Evolutionary conservation across 1,139 yeast species (phyloP), one percentile per base, ranked within the genome.

Genomic region (Debaryomycetaceae sp.): DNA sequence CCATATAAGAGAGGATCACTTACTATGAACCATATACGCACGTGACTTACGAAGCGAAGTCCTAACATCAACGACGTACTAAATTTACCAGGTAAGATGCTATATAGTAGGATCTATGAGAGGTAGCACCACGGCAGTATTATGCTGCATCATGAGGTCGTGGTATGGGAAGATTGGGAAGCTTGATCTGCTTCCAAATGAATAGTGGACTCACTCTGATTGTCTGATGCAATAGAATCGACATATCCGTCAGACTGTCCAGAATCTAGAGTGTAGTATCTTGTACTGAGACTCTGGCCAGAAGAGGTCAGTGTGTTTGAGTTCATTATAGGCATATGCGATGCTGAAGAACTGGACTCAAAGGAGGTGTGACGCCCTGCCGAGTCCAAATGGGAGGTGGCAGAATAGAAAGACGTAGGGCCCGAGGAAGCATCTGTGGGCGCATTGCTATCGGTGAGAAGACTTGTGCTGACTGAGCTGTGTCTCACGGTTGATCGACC

Each of bases 331-430:
- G 31, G 31, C 31, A 27, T 27, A 27, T 27, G 31, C 3, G 31
- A 27, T 8, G 31, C 8, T 11, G 8, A 7, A 7, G 8, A 11
- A 27, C 11, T 7, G 31, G 8, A 11, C 11, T 8, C 31, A 11
- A 27, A 27, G 8, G 31, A 11, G 31, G 31, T 8, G 31, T 27
- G 8, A 27, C 11, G 8, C 31, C 11, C 31, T 7, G 11, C 11
- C 31, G 42, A 34, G 6, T 43, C 45, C 8, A 49, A 40, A 13
- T 51, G 49, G 33, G 52, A 52, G 13, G 41, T 24, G 1, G 58
- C 51, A 4, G 58, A 48, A 31, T 43, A 47, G 42, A 48, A 52
- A 23, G 55, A 48, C 6, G 49, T 46, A 20, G 55, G 31, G 38
- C 47, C 51, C 9, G 38, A 17, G 4, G 31, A 27, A 8, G 31